phyloP scores from a whole-genome alignment of 1,284 basidiomycete genomes.

The Ustilago shanxiensis region DNA sequence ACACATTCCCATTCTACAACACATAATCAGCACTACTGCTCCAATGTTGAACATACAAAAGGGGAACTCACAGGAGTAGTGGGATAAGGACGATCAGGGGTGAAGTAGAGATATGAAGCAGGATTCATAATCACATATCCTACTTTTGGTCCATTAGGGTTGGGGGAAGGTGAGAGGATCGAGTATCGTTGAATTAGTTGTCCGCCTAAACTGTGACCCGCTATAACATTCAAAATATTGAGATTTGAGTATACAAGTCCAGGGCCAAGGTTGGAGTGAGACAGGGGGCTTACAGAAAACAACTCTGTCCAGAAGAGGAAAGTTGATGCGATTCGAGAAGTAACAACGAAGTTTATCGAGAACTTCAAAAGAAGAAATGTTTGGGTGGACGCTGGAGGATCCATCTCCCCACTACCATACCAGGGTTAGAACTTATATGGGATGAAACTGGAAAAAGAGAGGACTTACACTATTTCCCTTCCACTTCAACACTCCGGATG shows the following conservation, averaged over 20 bases:
- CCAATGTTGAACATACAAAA: neutral
- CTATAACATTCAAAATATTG: too few relatives aligned
- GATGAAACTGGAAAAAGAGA: neutral
- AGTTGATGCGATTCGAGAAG: slow-evolving; percentile 4
- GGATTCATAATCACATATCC: slow-evolving; percentile 47
- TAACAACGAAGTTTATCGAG: slow-evolving; percentile 36
- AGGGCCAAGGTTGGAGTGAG: neutral
- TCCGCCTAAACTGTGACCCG: slow-evolving; percentile 49
- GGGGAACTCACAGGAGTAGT: slow-evolving; percentile 10
- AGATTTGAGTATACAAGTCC: too few relatives aligned
- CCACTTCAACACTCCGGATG: slow-evolving; percentile 28
- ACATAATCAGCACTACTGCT: too few relatives aligned
- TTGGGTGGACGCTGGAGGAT: neutral
- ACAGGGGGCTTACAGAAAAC: slow-evolving; percentile 36
- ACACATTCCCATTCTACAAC: slow-evolving; percentile 46
- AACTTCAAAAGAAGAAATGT: slow-evolving; percentile 45
- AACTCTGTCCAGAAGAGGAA: slow-evolving; percentile 15
- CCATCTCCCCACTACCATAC: slow-evolving; percentile 52
- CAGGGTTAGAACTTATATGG: too few relatives aligned
- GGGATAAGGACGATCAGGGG: slow-evolving; percentile 17
- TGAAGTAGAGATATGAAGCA: slow-evolving; percentile 44
- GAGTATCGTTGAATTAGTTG: slow-evolving; percentile 51
- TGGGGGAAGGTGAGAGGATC: slow-evolving; percentile 20
- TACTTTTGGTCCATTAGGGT: neutral
- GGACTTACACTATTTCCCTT: slow-evolving; percentile 46